A percentile compares a stretch with the other conserved stretches of the same genome.
Evolutionary conservation across 2,329 filamentous ascomycete genomes (phyloP).

Genomic region (Aspergillus vadensis): DNA sequence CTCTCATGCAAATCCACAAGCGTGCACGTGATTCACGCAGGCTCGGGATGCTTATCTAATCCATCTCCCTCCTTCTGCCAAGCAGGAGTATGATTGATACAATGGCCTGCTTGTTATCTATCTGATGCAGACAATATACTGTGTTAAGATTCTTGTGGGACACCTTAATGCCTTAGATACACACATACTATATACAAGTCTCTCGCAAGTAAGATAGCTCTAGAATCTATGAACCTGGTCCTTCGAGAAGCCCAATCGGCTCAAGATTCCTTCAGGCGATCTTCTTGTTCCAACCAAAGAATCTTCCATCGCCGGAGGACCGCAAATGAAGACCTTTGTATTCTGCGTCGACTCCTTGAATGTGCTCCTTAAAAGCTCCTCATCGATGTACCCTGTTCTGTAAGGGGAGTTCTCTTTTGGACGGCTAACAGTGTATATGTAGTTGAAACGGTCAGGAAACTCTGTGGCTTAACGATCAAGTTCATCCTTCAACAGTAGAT

Average conservation of each 20-base stretch:
- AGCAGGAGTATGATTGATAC: background rate
- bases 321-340: conserved; percentile 68
- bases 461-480: conserved; percentile 54
- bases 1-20: background rate
- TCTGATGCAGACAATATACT: no score
- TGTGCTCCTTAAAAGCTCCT: conserved; percentile 57
- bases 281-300: conserved; percentile 33
- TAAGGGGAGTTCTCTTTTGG: conserved; percentile 34
- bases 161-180: no score
- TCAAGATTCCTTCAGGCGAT: conserved; percentile 48
- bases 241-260: conserved; percentile 10
- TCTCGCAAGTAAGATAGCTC: background rate
- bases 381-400: conserved; percentile 52
- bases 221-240: conserved; percentile 9
- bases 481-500: conserved; percentile 61
- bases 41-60: background rate
- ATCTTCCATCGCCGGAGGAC: conserved; percentile 67
- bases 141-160: no score
- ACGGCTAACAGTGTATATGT: conserved; percentile 60
- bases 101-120: no score
- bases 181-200: no score
- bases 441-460: conserved; percentile 59
- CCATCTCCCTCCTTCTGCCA: background rate
- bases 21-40: background rate
- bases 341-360: conserved; percentile 44